Conservation (phyloP, 1,284 basidiomycete genomes). For the Pulveroboletus sp. region DNA sequence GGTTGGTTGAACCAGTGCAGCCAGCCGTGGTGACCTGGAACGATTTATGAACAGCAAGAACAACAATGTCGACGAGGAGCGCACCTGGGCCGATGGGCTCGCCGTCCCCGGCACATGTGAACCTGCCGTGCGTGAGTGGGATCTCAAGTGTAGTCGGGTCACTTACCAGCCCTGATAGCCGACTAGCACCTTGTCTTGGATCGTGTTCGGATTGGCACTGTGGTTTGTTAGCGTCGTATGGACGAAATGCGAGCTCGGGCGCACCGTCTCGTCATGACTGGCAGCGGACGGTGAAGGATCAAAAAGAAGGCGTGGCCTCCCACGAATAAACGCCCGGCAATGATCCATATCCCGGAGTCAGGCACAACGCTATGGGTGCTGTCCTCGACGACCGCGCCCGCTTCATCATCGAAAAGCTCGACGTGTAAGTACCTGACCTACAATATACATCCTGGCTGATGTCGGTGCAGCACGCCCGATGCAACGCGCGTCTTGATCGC, state of each 20-base stretch:
- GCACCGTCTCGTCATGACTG: constrained; percentile 19
- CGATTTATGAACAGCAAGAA: too few relatives aligned
- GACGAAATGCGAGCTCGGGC: too few relatives aligned
- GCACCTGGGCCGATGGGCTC: constrained; percentile 59
- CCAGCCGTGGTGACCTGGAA: constrained; percentile 72
- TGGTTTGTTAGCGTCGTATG: background rate
- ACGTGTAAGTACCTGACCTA: constrained; percentile 4
- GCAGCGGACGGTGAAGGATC: too few relatives aligned
- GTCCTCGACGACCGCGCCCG: constrained; percentile 37
- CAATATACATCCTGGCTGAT: background rate
- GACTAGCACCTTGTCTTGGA: constrained; percentile 77
- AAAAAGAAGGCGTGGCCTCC: background rate
- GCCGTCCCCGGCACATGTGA: constrained; percentile 69
- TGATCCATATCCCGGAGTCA: too few relatives aligned
- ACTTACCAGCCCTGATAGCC: constrained; percentile 83
- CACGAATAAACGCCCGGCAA: too few relatives aligned
- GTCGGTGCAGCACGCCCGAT: constrained; percentile 9
- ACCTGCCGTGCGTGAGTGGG: constrained; percentile 45
- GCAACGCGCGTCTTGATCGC: constrained; percentile 68
- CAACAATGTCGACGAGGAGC: too few relatives aligned
- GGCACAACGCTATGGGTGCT: constrained; percentile 18
- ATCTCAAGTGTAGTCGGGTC: background rate
- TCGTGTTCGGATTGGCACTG: constrained; percentile 53
- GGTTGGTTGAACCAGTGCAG: constrained; percentile 76
- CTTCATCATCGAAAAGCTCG: constrained; percentile 33